These are phyloP conservation scores for Claviceps humidiphila DNA, from an alignment of 2,329 filamentous ascomycete species.

Conservation along the genomic window DNA sequence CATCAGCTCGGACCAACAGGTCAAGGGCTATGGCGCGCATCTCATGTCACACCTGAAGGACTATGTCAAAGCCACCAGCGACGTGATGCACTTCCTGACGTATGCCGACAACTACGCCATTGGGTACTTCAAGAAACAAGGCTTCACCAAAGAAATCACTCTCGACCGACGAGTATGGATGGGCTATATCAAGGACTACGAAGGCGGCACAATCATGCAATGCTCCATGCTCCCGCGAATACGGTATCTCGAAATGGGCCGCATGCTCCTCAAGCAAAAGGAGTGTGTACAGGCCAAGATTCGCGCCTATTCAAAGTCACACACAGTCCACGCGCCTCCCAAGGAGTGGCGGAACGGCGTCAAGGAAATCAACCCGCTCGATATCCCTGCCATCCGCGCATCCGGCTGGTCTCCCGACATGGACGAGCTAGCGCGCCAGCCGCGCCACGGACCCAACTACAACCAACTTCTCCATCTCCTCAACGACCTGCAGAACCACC, in stretches of 20 bases:
- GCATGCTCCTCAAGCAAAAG: slow-evolving; percentile 95
- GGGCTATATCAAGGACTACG: slow-evolving; percentile 99
- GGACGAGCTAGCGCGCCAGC: slow-evolving; percentile 90
- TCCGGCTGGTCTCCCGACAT: slow-evolving; percentile 96
- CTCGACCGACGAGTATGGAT: slow-evolving; percentile 87
- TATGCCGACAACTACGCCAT: slow-evolving; percentile 99
- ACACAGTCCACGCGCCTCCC: slow-evolving; percentile 75
- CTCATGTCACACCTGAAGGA: slow-evolving; percentile 97
- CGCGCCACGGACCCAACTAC: slow-evolving; percentile 91
- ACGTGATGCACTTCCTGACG: slow-evolving; percentile 97
- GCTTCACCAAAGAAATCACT: slow-evolving; percentile 96
- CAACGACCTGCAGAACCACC: slow-evolving; percentile 90
- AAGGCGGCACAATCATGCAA: slow-evolving; percentile 98
- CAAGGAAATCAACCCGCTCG: slow-evolving; percentile 67
- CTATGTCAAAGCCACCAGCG: slow-evolving; percentile 92
- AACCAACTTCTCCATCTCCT: slow-evolving; percentile 85
- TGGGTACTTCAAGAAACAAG: slow-evolving; percentile 98
- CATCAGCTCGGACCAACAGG: slow-evolving; percentile 93
- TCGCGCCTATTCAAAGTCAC: slow-evolving; percentile 74
- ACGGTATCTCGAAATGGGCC: slow-evolving; percentile 81
- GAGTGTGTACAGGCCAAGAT: slow-evolving; percentile 93
- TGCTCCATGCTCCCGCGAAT: slow-evolving; percentile 94
- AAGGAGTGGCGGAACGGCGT: slow-evolving; percentile 71
- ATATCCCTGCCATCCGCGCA: slow-evolving; percentile 75
- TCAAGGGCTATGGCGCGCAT: slow-evolving; percentile 96